Evolutionary conservation across 2,329 filamentous ascomycete species (phyloP), one percentile per base, ranked within the genome.

Genomic region (Thelonectria rubi): DNA sequence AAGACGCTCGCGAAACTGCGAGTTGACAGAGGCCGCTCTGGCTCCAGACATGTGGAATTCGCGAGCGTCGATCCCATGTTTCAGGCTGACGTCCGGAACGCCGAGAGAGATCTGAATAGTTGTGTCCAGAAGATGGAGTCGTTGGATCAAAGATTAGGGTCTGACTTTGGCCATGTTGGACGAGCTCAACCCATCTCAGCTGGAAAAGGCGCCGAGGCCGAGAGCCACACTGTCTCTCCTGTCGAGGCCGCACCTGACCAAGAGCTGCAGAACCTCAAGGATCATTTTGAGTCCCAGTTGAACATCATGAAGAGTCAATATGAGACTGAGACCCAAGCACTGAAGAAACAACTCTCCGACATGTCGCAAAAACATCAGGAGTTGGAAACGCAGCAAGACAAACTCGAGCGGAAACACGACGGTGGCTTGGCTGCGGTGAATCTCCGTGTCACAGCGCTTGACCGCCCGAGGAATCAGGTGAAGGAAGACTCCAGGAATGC

Each of bases 401-500:
- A 40, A 9, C 64, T 79, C 7, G 69, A 73, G 42, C 59, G 60
- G 9, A 70, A 68, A 30, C 55, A 73, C 8, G 69, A 74, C 9
- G 64, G 74, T 2, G 18, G 30, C 40, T 26, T 37, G 43, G 32
- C 43, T 7, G 48, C 37, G 12, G 30, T 58, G 5, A 48, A 48
- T 11, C 14, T 59, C 30, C 32, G 43, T 47, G 18, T 50, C 24
- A 42, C 60, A 18, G 45, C 32, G 14, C 32, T 65, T 7, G 20
- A 64, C 24, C 57, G 10, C 10, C 8, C 26, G 26, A 9, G 2
- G 26, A 30, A 30, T 30, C 26, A 66, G 37, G 12, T 59, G 39
- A 57, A 39, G 18, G 42, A 47, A 39, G 30, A 37, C 34, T 14
- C 11, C 12, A 37, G 5, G 34, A 15, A 50, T 10, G 46, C 47